A percentile compares a stretch with the other conserved stretches of the same genome.
phyloP scores from a whole-genome alignment of 768 basidiomycete species.

The Royoungia palumana region DNA sequence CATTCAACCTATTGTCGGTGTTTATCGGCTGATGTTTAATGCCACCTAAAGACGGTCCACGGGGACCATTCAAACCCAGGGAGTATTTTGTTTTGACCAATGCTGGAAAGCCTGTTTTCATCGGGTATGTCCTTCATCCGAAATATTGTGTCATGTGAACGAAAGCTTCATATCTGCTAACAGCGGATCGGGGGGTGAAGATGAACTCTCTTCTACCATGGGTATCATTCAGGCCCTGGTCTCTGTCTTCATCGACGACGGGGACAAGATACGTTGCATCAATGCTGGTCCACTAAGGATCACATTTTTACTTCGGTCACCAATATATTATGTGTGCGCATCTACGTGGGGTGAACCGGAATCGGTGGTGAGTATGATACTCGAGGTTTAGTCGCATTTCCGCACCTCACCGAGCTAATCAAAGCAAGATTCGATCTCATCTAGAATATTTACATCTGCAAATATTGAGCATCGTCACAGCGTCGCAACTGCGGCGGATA shows the following conservation, averaged over 20 bases:
- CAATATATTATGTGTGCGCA: constrained; percentile 88
- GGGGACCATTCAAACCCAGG: constrained; percentile 45
- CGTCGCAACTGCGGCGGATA: constrained; percentile 75
- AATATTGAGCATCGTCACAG: constrained; percentile 87
- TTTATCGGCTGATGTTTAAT: constrained; percentile 1
- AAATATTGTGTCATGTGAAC: not conserved
- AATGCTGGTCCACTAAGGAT: constrained; percentile 81
- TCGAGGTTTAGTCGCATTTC: not conserved
- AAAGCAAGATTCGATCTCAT: constrained; percentile 87
- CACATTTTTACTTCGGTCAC: constrained; percentile 80
- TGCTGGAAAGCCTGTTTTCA: constrained; percentile 97
- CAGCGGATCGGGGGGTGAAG: constrained; percentile 53
- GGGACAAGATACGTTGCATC: constrained; percentile 82
- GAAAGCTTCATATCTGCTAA: not conserved
- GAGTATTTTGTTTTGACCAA: constrained; percentile 92
- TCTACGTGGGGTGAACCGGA: constrained; percentile 97
- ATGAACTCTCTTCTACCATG: constrained; percentile 71
- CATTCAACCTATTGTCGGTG: constrained; percentile 1
- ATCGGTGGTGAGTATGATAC: constrained; percentile 67
- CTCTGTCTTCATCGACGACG: constrained; percentile 91
- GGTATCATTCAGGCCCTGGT: constrained; percentile 95
- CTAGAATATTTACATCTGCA: constrained; percentile 95
- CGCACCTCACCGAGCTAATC: constrained; percentile 36
- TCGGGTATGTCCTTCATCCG: constrained; percentile 51
- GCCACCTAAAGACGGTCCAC: constrained; percentile 8